These are phyloP conservation scores for Papiliotrema terrestris DNA, from an alignment of 1,284 basidiomycete species.

Conservation along the genomic window DNA sequence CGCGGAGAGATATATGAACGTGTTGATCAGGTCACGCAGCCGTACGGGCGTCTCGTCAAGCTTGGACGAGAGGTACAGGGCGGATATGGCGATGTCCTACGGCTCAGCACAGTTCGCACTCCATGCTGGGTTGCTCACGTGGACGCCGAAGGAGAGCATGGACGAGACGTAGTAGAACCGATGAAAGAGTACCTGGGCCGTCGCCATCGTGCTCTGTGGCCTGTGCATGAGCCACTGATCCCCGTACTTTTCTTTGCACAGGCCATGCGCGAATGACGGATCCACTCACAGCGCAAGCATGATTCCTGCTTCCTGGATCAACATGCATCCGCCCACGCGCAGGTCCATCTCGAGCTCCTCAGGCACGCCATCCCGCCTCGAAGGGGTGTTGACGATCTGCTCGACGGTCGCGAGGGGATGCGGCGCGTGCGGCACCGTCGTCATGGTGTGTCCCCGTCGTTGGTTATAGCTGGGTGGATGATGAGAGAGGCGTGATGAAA, in stretches of 20 bases:
- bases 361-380: constrained; percentile 75
- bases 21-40: constrained; percentile 90
- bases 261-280: neutral
- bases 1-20: constrained; percentile 71
- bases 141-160: constrained; percentile 86
- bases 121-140: constrained; percentile 54
- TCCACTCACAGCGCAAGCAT: constrained; percentile 74
- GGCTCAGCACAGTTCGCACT: neutral
- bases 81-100: constrained; percentile 88
- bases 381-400: constrained; percentile 77
- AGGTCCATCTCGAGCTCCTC: constrained; percentile 77
- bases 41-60: constrained; percentile 88
- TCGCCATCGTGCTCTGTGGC: constrained; percentile 93
- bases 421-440: constrained; percentile 53
- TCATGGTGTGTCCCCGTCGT: neutral
- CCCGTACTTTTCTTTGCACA: neutral
- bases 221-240: constrained; percentile 49
- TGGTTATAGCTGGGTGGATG: too few relatives aligned
- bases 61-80: constrained; percentile 91
- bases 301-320: constrained; percentile 91
- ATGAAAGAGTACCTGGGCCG: constrained; percentile 93
- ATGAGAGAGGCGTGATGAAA: too few relatives aligned
- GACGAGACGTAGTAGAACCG: constrained; percentile 96
- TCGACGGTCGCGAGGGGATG: constrained; percentile 78
- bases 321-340: constrained; percentile 79